Percentiles rank a stretch among this genome's conserved stretches.
Evolutionary conservation across 2,329 filamentous ascomycete genomes (phyloP).

Genomic region (Myriosclerotinia scirpicola): DNA sequence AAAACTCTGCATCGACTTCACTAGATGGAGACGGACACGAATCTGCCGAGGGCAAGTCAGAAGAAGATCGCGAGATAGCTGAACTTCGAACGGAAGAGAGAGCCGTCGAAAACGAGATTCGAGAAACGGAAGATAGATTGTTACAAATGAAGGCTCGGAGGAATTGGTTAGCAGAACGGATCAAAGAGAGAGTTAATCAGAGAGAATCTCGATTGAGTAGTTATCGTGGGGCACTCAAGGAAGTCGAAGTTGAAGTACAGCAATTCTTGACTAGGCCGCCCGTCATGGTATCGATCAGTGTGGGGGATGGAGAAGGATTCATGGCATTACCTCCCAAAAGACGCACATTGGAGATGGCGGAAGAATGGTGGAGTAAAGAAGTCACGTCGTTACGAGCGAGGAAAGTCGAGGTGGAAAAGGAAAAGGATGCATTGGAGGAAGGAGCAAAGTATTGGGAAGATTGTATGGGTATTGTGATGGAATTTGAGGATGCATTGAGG

Average conservation of each 20-base stretch:
- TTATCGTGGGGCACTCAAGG: conserved; percentile 64
- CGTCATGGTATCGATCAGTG: conserved; percentile 31
- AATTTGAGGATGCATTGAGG: conserved; percentile 66
- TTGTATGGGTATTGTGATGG: conserved; percentile 56
- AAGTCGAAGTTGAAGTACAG: conserved; percentile 63
- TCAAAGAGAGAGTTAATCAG: conserved; percentile 62
- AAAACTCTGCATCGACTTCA: conserved; percentile 46
- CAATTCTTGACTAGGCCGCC: conserved; percentile 60
- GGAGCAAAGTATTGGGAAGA: conserved; percentile 67
- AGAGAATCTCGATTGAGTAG: conserved; percentile 71
- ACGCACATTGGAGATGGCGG: conserved; percentile 69
- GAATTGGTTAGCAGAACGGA: conserved; percentile 57
- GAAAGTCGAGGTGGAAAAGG: conserved; percentile 57
- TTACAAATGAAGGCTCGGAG: conserved; percentile 59
- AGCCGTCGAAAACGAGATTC: conserved; percentile 61
- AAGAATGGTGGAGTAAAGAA: conserved; percentile 68
- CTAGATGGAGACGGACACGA: conserved; percentile 55
- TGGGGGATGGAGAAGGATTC: conserved; percentile 47
- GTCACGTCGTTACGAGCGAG: conserved; percentile 55
- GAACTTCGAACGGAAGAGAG: conserved; percentile 57
- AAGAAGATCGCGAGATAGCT: conserved; percentile 59
- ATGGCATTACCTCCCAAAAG: conserved; percentile 61
- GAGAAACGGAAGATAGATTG: conserved; percentile 63
- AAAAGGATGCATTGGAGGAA: conserved; percentile 65
- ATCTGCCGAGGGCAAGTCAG: conserved; percentile 45